Percentiles rank a stretch among this genome's conserved stretches.
Conservation (phyloP, 805 yeast genomes). For the Starmera dryadoides region DNA sequence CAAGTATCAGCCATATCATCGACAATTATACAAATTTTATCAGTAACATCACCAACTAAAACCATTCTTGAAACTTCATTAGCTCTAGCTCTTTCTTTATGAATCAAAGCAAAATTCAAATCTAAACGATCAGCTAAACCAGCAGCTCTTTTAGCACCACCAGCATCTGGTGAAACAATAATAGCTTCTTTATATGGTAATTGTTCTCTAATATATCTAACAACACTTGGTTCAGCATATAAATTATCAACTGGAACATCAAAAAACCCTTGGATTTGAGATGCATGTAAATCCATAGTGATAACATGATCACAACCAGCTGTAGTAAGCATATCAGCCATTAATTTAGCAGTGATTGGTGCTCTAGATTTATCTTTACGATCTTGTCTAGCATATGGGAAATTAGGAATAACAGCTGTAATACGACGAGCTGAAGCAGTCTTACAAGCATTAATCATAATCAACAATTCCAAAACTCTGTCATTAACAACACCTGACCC, state of each 20-base stretch:
- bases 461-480: constrained; percentile 62
- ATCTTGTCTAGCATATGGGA: constrained; percentile 87
- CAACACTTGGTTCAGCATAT: constrained; percentile 79
- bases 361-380: constrained; percentile 81
- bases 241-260: constrained; percentile 78
- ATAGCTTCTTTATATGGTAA: constrained; percentile 56
- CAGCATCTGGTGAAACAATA: constrained; percentile 82
- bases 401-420: constrained; percentile 77
- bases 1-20: constrained; percentile 92
- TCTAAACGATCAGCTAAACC: constrained; percentile 74
- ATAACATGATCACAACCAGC: constrained; percentile 85
- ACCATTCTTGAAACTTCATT: constrained; percentile 83
- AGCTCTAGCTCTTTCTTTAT: constrained; percentile 77
- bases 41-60: constrained; percentile 75
- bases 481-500: constrained; percentile 77
- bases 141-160: constrained; percentile 89
- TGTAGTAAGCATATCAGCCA: constrained; percentile 75
- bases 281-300: constrained; percentile 85
- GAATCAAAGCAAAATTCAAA: constrained; percentile 75
- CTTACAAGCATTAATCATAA: constrained; percentile 77
- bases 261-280: constrained; percentile 83
- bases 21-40: constrained; percentile 67
- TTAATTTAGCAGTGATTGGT: constrained; percentile 77
- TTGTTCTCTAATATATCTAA: constrained; percentile 62
- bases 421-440: constrained; percentile 79